phyloP scores from a whole-genome alignment of 352 stramenopile species.

The Globisporangium apiculatum region DNA sequence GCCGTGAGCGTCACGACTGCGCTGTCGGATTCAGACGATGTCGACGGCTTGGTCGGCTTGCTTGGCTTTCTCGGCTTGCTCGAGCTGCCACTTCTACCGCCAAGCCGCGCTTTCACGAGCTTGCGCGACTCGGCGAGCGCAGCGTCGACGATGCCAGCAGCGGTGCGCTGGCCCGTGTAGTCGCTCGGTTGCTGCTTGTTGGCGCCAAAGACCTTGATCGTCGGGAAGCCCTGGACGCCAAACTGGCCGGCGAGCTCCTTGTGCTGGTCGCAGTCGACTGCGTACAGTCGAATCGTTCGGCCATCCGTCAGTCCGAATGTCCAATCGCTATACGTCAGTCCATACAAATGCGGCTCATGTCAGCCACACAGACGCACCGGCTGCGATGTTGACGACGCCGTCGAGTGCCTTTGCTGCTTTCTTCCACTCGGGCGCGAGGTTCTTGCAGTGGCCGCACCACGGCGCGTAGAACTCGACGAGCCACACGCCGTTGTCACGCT shows the following conservation, averaged over 20 bases:
- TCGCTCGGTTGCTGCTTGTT: slow-evolving; percentile 72
- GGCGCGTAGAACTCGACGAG: slow-evolving; percentile 95
- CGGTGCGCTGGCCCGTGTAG: slow-evolving; percentile 76
- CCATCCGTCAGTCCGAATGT: neutral
- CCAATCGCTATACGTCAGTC: neutral
- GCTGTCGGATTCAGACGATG: slow-evolving; percentile 33
- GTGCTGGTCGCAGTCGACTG: slow-evolving; percentile 77
- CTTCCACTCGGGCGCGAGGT: slow-evolving; percentile 89
- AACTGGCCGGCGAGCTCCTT: slow-evolving; percentile 83
- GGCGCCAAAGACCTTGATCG: slow-evolving; percentile 91
- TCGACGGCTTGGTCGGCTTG: slow-evolving; percentile 20
- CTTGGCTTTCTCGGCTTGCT: slow-evolving; percentile 25
- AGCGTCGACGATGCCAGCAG: slow-evolving; percentile 81
- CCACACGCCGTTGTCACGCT: slow-evolving; percentile 80
- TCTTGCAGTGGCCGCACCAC: slow-evolving; percentile 94
- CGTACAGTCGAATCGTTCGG: no score
- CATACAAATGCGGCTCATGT: neutral
- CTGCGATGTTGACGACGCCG: slow-evolving; percentile 87
- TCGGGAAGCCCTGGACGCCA: slow-evolving; percentile 89
- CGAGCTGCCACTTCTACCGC: slow-evolving; percentile 40
- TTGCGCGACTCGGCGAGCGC: slow-evolving; percentile 60
- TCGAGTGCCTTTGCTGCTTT: slow-evolving; percentile 85
- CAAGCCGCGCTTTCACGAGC: slow-evolving; percentile 75
- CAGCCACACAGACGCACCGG: slow-evolving; percentile 20
- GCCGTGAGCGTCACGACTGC: slow-evolving; percentile 88